Conservation (phyloP, 768 basidiomycete species). For the Xerocomus potaroensis region DNA sequence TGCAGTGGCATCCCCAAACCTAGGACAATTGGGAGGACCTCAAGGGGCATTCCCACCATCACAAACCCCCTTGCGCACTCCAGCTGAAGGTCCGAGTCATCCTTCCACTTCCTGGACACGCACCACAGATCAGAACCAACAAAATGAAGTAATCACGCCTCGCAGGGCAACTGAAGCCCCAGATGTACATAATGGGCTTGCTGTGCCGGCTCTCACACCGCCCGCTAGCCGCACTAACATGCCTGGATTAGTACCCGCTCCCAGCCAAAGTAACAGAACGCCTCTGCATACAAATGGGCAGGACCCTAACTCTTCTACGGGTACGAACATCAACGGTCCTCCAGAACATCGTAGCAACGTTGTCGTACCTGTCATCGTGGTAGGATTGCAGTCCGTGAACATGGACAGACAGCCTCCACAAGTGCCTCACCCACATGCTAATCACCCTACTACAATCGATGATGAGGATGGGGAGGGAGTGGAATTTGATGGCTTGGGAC, state of each 20-base stretch:
- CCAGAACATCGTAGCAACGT: slow-evolving; percentile 35
- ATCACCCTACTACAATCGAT: slow-evolving; percentile 13
- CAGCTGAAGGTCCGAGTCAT: slow-evolving; percentile 20
- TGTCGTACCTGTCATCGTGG: slow-evolving; percentile 80
- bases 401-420: slow-evolving; percentile 35
- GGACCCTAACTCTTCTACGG: slow-evolving; percentile 14
- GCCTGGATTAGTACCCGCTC: slow-evolving; percentile 13
- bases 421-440: slow-evolving; percentile 10
- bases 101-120: slow-evolving; percentile 17
- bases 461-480: slow-evolving; percentile 26
- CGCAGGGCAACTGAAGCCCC: slow-evolving; percentile 12
- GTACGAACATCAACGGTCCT: slow-evolving; percentile 14
- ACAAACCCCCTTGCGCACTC: slow-evolving; percentile 21
- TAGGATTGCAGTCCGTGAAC: slow-evolving; percentile 74
- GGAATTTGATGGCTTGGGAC: slow-evolving; percentile 25
- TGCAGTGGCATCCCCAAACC: slow-evolving; percentile 46
- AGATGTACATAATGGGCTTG: slow-evolving; percentile 15
- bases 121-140: slow-evolving; percentile 12
- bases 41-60: slow-evolving; percentile 20
- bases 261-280: slow-evolving; percentile 6
- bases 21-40: slow-evolving; percentile 16
- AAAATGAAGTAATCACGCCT: slow-evolving; percentile 19
- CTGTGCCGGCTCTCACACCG: slow-evolving; percentile 6
- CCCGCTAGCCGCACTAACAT: slow-evolving; percentile 13
- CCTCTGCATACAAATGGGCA: slow-evolving; percentile 8